A percentile compares a stretch with the other conserved stretches of the same genome.
These are phyloP conservation scores for Stemphylium beticola DNA, from an alignment of 2,329 filamentous ascomycete species.

Conservation along the genomic window DNA sequence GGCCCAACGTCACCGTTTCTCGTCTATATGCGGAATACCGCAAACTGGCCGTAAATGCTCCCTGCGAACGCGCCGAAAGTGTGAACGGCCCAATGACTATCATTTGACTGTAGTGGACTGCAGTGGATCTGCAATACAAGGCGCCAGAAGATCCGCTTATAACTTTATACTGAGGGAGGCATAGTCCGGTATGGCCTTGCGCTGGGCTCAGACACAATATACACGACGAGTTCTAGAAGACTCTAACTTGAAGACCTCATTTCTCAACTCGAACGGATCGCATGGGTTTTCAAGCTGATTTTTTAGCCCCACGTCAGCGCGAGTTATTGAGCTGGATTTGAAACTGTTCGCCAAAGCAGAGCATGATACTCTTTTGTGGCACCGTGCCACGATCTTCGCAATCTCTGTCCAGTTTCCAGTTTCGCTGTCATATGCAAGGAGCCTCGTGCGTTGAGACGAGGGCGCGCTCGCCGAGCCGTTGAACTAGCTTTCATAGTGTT, in stretches of 20 bases:
- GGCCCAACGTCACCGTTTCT: slow-evolving; percentile 21
- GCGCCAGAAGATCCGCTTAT: neutral
- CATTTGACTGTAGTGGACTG: neutral
- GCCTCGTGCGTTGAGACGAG: slow-evolving; percentile 8
- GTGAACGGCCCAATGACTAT: neutral
- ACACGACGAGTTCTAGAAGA: slow-evolving; percentile 4
- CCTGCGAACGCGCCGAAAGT: slow-evolving; percentile 3
- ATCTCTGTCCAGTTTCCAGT: slow-evolving; percentile 2
- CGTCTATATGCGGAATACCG: slow-evolving; percentile 8
- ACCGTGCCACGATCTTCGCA: slow-evolving; percentile 22
- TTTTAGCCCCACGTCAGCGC: slow-evolving; percentile 10
- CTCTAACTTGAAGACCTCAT: neutral
- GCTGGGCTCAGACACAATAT: slow-evolving; percentile 10
- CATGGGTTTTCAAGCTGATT: slow-evolving; percentile 3
- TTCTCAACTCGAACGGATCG: neutral
- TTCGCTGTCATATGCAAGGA: slow-evolving; percentile 16
- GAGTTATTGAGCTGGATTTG: slow-evolving; percentile 10
- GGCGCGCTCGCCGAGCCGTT: slow-evolving; percentile 30
- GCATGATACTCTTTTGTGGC: slow-evolving; percentile 13
- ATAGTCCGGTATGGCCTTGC: neutral
- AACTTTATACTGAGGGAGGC: neutral
- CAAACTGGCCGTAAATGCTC: slow-evolving; percentile 5
- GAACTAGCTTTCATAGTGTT: slow-evolving; percentile 25
- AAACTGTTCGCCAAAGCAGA: slow-evolving; percentile 19
- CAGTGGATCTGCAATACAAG: neutral